Conservation (phyloP, 441 rosid species). For the Jatropha multifida region DNA sequence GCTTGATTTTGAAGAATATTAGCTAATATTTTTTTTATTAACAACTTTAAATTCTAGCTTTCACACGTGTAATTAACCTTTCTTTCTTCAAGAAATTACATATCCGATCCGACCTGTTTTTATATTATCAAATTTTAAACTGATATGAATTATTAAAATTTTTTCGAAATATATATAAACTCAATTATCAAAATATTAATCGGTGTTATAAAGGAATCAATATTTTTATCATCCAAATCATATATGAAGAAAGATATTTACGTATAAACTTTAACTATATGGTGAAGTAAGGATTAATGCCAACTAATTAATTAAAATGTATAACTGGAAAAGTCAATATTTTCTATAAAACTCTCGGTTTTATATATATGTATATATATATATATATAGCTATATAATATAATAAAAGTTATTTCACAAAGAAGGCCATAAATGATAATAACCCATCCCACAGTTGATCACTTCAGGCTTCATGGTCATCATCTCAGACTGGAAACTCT, state of each 20-base stretch:
- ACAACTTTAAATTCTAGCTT: too few species aligned
- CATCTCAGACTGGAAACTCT: conserved; percentile 19
- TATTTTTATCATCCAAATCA: not conserved
- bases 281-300: not conserved
- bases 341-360: too few species aligned
- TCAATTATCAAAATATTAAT: too few species aligned
- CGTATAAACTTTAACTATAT: not conserved
- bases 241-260: not conserved
- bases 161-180: too few species aligned
- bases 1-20: not conserved
- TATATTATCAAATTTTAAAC: too few species aligned
- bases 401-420: not conserved
- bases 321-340: not conserved
- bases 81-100: too few species aligned
- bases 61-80: too few species aligned
- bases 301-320: not conserved
- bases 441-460: conserved; percentile 15
- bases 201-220: too few species aligned
- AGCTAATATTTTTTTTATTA: too few species aligned
- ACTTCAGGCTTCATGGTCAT: conserved; percentile 23
- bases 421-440: conserved; percentile 28
- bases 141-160: too few species aligned
- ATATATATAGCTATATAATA: not conserved
- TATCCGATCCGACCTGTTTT: too few species aligned
- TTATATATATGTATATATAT: not conserved